Percentiles rank a stretch among this genome's conserved stretches.
phyloP scores from a whole-genome alignment of 2,329 filamentous ascomycete species.

The Neocatenulostroma microsporum region DNA sequence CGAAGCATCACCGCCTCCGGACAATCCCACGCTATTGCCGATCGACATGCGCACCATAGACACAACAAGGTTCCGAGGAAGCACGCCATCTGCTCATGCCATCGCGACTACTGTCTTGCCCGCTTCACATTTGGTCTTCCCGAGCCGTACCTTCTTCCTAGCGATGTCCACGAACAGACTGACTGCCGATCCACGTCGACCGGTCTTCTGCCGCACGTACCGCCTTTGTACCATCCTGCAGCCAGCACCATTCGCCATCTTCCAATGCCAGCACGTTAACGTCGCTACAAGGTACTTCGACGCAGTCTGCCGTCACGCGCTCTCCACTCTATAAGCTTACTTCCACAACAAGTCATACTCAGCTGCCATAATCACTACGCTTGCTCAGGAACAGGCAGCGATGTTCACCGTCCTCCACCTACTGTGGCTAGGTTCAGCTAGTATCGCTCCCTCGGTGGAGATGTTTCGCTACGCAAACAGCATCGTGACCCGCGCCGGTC shows the following conservation, averaged over 20 bases:
- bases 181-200: no score
- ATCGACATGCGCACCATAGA: background rate
- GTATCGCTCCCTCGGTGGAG: background rate
- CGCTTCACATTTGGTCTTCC: background rate
- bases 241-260: no score
- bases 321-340: background rate
- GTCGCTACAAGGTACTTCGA: no score
- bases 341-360: background rate
- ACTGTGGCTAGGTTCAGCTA: background rate
- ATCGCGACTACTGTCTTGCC: background rate
- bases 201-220: no score
- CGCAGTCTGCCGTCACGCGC: constrained; percentile 2
- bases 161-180: no score
- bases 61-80: background rate
- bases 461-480: no score
- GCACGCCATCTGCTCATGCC: constrained; percentile 4
- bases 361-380: constrained; percentile 1
- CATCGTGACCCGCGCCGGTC: no score
- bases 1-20: no score
- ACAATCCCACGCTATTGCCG: no score
- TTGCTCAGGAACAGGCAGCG: constrained; percentile 4
- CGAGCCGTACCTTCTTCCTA: no score
- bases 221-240: no score
- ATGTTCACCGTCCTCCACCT: constrained; percentile 1
- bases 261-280: no score